phyloP scores from a whole-genome alignment of 2,329 filamentous ascomycete genomes.

The Epichloe sibirici region DNA sequence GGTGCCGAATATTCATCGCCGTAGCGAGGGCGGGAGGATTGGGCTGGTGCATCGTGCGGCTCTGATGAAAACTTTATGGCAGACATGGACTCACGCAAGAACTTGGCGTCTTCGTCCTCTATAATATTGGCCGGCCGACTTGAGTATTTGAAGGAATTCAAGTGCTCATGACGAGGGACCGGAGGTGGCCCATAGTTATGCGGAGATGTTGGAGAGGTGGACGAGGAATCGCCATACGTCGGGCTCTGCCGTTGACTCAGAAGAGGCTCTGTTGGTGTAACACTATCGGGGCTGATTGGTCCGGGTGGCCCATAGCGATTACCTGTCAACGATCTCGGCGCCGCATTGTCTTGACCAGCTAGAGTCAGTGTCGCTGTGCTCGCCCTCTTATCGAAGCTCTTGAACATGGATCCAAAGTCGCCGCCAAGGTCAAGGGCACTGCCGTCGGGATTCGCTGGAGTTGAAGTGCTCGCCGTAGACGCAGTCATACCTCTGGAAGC shows the following conservation, averaged over 20 bases:
- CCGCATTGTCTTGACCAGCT: constrained; percentile 26
- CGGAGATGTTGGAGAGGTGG: background rate
- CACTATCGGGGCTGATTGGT: constrained; percentile 35
- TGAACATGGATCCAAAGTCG: constrained; percentile 45
- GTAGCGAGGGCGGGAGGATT: constrained; percentile 25
- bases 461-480: constrained; percentile 42
- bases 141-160: constrained; percentile 18
- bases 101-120: constrained; percentile 40
- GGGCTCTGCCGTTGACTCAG: constrained; percentile 41
- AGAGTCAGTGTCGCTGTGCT: constrained; percentile 36
- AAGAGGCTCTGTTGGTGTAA: constrained; percentile 30
- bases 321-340: constrained; percentile 33
- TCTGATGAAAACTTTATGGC: constrained; percentile 34
- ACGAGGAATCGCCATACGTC: constrained; percentile 25
- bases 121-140: constrained; percentile 25
- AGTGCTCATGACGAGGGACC: constrained; percentile 22
- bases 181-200: constrained; percentile 13
- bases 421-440: constrained; percentile 40
- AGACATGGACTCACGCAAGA: constrained; percentile 40
- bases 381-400: constrained; percentile 41
- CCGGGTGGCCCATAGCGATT: constrained; percentile 30
- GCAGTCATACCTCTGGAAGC: constrained; percentile 39
- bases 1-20: constrained; percentile 26
- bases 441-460: constrained; percentile 33
- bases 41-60: constrained; percentile 10